These are phyloP conservation scores for Hyphochytrium catenoides DNA, from an alignment of 352 stramenopile species.

Conservation along the genomic window DNA sequence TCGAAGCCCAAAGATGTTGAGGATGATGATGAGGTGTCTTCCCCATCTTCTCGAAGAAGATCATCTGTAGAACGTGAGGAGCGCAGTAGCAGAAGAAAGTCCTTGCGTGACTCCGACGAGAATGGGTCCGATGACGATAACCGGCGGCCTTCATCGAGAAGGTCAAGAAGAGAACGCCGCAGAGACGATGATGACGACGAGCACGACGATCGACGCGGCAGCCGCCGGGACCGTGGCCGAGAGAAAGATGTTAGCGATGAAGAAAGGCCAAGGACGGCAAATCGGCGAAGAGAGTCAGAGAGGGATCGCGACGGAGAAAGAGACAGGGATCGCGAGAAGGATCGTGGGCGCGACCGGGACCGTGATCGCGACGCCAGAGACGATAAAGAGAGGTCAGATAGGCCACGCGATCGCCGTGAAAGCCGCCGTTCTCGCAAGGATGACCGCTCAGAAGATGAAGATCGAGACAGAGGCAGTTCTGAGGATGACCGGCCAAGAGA, in stretches of 20 bases:
- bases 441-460: conserved; percentile 9
- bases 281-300: conserved; percentile 1
- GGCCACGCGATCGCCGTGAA: conserved; percentile 11
- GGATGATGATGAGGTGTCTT: neutral
- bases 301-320: conserved; percentile 12
- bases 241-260: no score
- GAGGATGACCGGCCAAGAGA: conserved; percentile 16
- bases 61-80: conserved; percentile 34
- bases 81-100: conserved; percentile 33
- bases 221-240: conserved; percentile 12
- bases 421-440: no score
- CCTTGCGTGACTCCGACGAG: conserved; percentile 16
- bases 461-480: conserved; percentile 14
- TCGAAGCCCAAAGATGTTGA: neutral
- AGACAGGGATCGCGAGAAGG: conserved; percentile 11
- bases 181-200: conserved; percentile 12
- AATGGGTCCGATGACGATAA: conserved; percentile 22
- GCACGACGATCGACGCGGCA: conserved; percentile 6
- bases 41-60: conserved; percentile 13
- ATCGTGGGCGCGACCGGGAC: conserved; percentile 6
- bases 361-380: conserved; percentile 4
- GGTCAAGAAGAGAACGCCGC: conserved; percentile 7
- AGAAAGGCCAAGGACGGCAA: no score
- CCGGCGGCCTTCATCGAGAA: conserved; percentile 7
- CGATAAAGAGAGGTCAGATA: conserved; percentile 4